Evolutionary conservation across 2,329 filamentous ascomycete genomes (phyloP).

Genomic region (Esteya vermicola): DNA sequence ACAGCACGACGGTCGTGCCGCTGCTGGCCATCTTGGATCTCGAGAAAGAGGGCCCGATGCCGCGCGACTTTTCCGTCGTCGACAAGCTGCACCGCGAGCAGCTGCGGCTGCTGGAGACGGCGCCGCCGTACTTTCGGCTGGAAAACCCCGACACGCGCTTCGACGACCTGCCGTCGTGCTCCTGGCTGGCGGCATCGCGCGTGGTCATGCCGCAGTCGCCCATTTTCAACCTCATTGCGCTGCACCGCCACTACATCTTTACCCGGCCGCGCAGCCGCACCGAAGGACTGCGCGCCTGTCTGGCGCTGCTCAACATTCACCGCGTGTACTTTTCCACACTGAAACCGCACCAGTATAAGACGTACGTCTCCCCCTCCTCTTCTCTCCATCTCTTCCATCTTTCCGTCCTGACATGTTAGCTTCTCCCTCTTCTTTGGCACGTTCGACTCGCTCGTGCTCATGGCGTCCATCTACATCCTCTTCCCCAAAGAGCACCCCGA

Average conservation of each 20-base stretch:
- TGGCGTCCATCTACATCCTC: slow-evolving; percentile 46
- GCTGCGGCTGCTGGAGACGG: slow-evolving; percentile 29
- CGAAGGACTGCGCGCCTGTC: slow-evolving; percentile 39
- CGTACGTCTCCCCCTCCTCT: slow-evolving; percentile 13
- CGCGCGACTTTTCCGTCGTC: slow-evolving; percentile 37
- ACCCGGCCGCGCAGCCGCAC: slow-evolving; percentile 37
- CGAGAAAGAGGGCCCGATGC: slow-evolving; percentile 40
- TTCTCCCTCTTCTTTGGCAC: slow-evolving; percentile 48
- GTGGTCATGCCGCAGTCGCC: slow-evolving; percentile 31
- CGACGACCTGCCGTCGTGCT: slow-evolving; percentile 36
- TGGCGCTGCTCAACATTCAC: slow-evolving; percentile 42
- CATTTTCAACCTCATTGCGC: slow-evolving; percentile 41
- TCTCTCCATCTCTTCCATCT: not conserved
- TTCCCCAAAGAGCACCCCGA: slow-evolving; percentile 41
- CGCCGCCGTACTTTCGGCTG: slow-evolving; percentile 37
- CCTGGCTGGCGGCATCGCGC: slow-evolving; percentile 35
- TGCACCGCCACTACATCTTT: slow-evolving; percentile 50
- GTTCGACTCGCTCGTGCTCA: slow-evolving; percentile 48
- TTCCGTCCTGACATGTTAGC: too few species aligned
- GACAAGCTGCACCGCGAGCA: slow-evolving; percentile 39
- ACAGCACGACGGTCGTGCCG: slow-evolving; percentile 29
- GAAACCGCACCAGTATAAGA: slow-evolving; percentile 35
- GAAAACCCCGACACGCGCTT: slow-evolving; percentile 43
- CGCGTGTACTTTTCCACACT: slow-evolving; percentile 32
- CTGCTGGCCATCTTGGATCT: slow-evolving; percentile 39